Evolutionary conservation across 2,329 filamentous ascomycete species (phyloP), one percentile per base, ranked within the genome.

Genomic region (Talaromyces sp.): DNA sequence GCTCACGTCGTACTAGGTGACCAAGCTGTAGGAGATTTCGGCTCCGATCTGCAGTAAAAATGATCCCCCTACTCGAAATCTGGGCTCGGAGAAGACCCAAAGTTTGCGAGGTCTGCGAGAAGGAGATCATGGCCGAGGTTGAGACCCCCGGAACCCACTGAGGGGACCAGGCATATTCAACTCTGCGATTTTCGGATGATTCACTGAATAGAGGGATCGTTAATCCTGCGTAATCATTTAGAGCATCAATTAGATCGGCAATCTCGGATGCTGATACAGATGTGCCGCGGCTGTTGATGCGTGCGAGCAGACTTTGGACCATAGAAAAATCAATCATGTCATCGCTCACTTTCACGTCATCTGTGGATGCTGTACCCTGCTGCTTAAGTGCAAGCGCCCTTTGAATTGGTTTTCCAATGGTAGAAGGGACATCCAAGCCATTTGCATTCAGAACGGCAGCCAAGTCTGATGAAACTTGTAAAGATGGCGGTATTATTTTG

Each of bases 1-100:
- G 28, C 5, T 51, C 15, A 36, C 66, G 66, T 61, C 63, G 63
- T n/a, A 65, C 64, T 28, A 76, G 58, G 58, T 65, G 69, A 2
- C 73, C 73, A 22, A 75, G 65, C 60, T 75, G 73, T 61, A 76
- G 68, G 33, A 75, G 50, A 57, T 72, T 67, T 43, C 73, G 61
- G 35, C 61, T 61, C 19, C 61, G 62, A 9, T 65, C 62, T 46
- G 60, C 50, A 43, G 53, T 56, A 25, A 63, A 57, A 33, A 66
- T 64, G 6, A 60, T 55, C 17, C 67, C 66, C 40, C 67, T 59
- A 28, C 61, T 57, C 35, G 62, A 60, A 39, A 62, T 61, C 37
- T 64, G 64, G 48, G 68, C 67, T 46, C 66, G 66, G 21, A 75
- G 54, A 15, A 76, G 59, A 3, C 73, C 73, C 35, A 75, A 61